A percentile compares a stretch with the other conserved stretches of the same genome.
phyloP scores from a whole-genome alignment of 1,139 yeast species.

The Suhomyces atakaporum region DNA sequence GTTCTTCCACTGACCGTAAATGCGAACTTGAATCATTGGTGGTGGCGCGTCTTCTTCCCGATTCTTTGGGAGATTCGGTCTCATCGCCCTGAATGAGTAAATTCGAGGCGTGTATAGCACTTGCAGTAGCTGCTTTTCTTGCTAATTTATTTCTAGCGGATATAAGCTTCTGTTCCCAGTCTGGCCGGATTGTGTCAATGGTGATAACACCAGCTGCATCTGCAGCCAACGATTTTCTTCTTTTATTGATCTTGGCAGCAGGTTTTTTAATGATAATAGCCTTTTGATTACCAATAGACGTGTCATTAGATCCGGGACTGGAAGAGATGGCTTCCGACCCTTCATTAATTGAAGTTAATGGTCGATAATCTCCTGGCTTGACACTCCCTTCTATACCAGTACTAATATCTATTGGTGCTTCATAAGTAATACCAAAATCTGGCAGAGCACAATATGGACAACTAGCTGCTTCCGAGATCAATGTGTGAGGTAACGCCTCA shows the following conservation, averaged over 20 bases:
- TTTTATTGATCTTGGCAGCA: conserved; percentile 11
- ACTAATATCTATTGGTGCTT: conserved; percentile 55
- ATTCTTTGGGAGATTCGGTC: conserved; percentile 12
- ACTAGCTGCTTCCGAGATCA: conserved; percentile 83
- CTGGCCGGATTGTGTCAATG: conserved; percentile 83
- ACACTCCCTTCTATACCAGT: conserved; percentile 55
- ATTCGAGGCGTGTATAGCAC: conserved; percentile 86
- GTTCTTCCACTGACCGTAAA: conserved; percentile 55
- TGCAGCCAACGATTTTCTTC: conserved; percentile 56
- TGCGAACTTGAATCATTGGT: conserved; percentile 14
- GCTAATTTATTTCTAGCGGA: conserved; percentile 78
- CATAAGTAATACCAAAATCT: conserved; percentile 81
- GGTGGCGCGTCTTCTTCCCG: conserved; percentile 17
- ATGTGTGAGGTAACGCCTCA: conserved; percentile 52
- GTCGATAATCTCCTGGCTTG: conserved; percentile 14
- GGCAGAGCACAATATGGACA: conserved; percentile 95
- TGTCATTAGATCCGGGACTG: conserved; percentile 14
- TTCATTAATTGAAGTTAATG: conserved; percentile 14
- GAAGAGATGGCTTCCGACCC: conserved; percentile 17
- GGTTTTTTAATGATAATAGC: conserved; percentile 4
- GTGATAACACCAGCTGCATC: conserved; percentile 68
- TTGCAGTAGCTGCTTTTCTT: conserved; percentile 88
- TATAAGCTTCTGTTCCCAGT: conserved; percentile 78
- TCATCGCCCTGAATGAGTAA: conserved; percentile 44
- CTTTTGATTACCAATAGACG: conserved; percentile 1